phyloP scores from a whole-genome alignment of 1,139 yeast genomes.

The Saccharomyces hybrid region DNA sequence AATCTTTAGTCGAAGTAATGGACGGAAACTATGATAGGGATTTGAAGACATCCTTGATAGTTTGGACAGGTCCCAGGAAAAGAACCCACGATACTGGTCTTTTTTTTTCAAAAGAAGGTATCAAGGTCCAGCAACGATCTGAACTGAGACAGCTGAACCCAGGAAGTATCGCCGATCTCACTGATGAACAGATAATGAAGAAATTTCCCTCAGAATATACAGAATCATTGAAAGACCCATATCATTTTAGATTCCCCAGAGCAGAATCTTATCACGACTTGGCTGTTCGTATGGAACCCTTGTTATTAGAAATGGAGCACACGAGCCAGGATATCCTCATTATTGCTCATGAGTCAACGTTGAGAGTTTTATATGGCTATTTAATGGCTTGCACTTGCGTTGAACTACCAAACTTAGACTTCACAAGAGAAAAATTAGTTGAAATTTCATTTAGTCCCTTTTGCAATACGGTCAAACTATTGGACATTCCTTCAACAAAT shows the following conservation, averaged over 20 bases:
- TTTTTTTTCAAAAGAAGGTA: conserved; percentile 51
- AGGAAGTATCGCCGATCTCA: conserved; percentile 72
- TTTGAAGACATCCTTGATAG: conserved; percentile 43
- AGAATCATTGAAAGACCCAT: conserved; percentile 67
- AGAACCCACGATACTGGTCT: conserved; percentile 77
- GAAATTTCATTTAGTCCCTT: conserved; percentile 65
- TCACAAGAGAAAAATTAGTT: conserved; percentile 74
- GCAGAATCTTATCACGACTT: conserved; percentile 94
- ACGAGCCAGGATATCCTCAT: conserved; percentile 80
- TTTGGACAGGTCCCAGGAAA: conserved; percentile 88
- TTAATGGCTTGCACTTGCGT: conserved; percentile 84
- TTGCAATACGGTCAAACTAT: conserved; percentile 10
- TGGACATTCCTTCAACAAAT: background rate
- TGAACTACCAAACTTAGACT: conserved; percentile 73
- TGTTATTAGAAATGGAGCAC: conserved; percentile 86
- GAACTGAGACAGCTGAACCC: conserved; percentile 85
- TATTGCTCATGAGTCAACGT: conserved; percentile 87
- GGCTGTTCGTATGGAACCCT: conserved; percentile 89
- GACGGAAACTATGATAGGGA: conserved; percentile 28
- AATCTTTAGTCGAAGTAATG: conserved; percentile 12
- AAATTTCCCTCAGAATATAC: conserved; percentile 64
- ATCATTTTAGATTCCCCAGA: conserved; percentile 85
- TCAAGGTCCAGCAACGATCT: conserved; percentile 63
- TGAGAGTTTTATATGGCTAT: conserved; percentile 86
- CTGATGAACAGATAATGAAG: conserved; percentile 49